These are phyloP conservation scores for Alternaria sp. DNA, from an alignment of 2,329 filamentous ascomycete genomes.

Conservation along the genomic window DNA sequence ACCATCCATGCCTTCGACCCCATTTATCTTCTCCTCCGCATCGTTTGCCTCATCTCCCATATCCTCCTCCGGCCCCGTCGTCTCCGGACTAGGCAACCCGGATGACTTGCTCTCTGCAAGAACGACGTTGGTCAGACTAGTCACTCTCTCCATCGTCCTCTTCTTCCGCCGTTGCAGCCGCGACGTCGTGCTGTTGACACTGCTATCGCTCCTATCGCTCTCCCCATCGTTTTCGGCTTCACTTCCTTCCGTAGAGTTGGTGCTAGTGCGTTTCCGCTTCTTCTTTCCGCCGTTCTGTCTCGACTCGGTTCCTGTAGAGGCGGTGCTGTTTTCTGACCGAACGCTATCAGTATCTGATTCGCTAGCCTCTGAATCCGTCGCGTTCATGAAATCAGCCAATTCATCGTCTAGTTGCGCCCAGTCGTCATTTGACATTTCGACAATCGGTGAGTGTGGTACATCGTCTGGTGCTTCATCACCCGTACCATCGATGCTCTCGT, in stretches of 20 bases:
- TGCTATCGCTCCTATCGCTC: constrained; percentile 54
- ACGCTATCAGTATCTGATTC: constrained; percentile 48
- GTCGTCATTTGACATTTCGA: constrained; percentile 43
- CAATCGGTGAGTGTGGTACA: constrained; percentile 34
- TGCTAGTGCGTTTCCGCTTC: constrained; percentile 51
- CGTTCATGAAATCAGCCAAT: constrained; percentile 75
- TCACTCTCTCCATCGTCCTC: constrained; percentile 57
- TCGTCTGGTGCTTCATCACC: constrained; percentile 50
- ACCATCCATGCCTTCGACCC: constrained; percentile 36
- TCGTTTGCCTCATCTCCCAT: constrained; percentile 54
- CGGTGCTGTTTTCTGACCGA: constrained; percentile 41
- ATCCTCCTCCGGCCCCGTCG: constrained; percentile 51
- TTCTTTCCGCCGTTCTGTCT: constrained; percentile 31
- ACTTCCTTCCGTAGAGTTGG: constrained; percentile 42
- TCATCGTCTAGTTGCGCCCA: constrained; percentile 71
- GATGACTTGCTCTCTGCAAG: constrained; percentile 48
- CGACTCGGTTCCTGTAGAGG: constrained; percentile 19
- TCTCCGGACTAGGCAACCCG: constrained; percentile 52
- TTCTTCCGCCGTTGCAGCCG: constrained; percentile 59
- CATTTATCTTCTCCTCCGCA: constrained; percentile 53
- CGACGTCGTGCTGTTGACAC: constrained; percentile 47
- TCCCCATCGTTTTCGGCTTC: constrained; percentile 48
- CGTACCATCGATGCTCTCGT: constrained; percentile 55
- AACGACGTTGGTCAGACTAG: constrained; percentile 57
- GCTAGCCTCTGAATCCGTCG: constrained; percentile 47